Base-by-base conservation (phyloP, 495 filamentous ascomycete species). In the Podospora sp. region DNA sequence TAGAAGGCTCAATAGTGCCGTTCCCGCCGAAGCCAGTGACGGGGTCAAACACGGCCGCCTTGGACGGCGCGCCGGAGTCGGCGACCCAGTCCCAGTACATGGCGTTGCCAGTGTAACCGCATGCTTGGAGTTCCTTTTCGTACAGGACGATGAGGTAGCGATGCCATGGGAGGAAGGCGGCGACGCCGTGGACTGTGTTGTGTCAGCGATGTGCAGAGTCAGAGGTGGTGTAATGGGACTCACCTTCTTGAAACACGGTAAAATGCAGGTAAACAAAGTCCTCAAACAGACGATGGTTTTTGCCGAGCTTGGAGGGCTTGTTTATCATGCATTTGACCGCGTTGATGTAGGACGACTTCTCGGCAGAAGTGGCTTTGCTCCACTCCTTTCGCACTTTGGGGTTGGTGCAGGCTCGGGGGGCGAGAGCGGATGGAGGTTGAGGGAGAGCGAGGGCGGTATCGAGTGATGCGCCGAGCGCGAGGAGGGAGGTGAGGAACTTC, bases 1-100 rank as follows among this genome's bases (percentile, higher is more conserved):
- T 33, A 3, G 29, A 33, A 33, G 29, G 29, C 29, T 33, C 29
- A 3, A 8, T 22, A 27, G n/a, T 56, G 62, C 62, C 62, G 50
- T 64, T 64, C 49, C 62, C 62, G 49, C 62, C 62, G 51, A 64
- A 64, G 11, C 62, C 62, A n/a, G 36, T 33, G 27, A 64, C 50
- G 24, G 62, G 62, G 62, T 64, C 50, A 22, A 33, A 64, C 12
- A 64, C 26, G 25, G 62, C 62, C 3, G 62, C 46, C 25, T 64
- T 46, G 25, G 62, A 64, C 22, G 62, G 62, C 14, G 49, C 50
- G 49, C 12, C 8, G 7, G 14, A 64, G 25, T 36, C 62, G 46
- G 62, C 24, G 6, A 33, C 29, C 29, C 29, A 33, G 29, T 33
- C 29, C 29, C 29, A 33, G 29, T 33, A 33, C 29, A 33, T 33